Percentiles rank a stretch among this genome's conserved stretches.
These are phyloP conservation scores for Miamiensis avidus DNA, from an alignment of 169 alveolate genomes.

Conservation along the genomic window DNA sequence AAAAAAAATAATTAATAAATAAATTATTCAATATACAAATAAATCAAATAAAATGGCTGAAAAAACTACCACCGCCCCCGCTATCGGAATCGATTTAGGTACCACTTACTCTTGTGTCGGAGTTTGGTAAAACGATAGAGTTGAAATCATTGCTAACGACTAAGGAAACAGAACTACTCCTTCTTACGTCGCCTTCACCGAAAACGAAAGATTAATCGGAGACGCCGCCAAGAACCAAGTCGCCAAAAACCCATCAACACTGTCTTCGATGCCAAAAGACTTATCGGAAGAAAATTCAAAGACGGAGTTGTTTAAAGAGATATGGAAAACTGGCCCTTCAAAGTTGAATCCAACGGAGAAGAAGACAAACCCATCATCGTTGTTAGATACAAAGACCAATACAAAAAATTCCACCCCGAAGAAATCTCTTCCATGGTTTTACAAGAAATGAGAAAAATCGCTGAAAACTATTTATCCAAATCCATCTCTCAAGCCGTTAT, in stretches of 20 bases:
- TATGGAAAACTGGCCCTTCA: slow-evolving; percentile 60
- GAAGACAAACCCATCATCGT: slow-evolving; percentile 43
- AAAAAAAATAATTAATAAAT: too few species aligned
- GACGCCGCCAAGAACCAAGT: slow-evolving; percentile 91
- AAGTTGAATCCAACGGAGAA: slow-evolving; percentile 31
- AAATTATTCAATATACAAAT: not conserved
- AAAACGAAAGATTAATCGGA: slow-evolving; percentile 96
- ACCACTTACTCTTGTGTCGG: slow-evolving; percentile 97
- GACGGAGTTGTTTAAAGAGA: slow-evolving; percentile 51
- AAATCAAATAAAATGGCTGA: not conserved
- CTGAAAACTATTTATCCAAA: slow-evolving; percentile 47
- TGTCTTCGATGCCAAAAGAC: slow-evolving; percentile 65
- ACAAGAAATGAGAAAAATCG: slow-evolving; percentile 45
- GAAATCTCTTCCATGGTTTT: slow-evolving; percentile 64
- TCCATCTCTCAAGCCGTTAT: slow-evolving; percentile 26
- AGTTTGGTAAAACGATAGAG: slow-evolving; percentile 93
- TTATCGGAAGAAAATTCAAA: slow-evolving; percentile 60
- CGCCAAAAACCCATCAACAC: slow-evolving; percentile 67
- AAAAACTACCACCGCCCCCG: not conserved
- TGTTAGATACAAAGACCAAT: slow-evolving; percentile 24
- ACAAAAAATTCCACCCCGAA: slow-evolving; percentile 59
- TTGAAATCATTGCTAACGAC: slow-evolving; percentile 96
- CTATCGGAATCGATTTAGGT: slow-evolving; percentile 94
- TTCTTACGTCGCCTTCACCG: slow-evolving; percentile 97
- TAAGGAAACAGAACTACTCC: slow-evolving; percentile 99